Evolutionary conservation across 768 basidiomycete species (phyloP).

Genomic region (Trametes elegans): DNA sequence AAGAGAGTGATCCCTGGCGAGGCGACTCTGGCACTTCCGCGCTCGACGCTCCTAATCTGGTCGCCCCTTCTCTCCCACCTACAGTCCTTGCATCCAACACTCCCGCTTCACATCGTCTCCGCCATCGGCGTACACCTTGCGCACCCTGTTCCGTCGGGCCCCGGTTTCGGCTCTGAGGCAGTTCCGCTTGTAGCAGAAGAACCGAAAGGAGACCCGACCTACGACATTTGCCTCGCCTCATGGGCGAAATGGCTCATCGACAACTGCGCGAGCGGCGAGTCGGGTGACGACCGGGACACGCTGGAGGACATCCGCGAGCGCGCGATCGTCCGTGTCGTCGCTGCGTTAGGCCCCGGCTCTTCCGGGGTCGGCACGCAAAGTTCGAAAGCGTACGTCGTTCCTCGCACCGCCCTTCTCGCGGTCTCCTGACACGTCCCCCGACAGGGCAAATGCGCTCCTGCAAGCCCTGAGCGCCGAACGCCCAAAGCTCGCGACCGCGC

Average conservation of each 20-base stretch:
- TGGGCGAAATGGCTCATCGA: conserved; percentile 68
- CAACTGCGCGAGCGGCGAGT: conserved; percentile 32
- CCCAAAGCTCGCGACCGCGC: conserved; percentile 18
- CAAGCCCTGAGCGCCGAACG: conserved; percentile 39
- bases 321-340: conserved; percentile 44
- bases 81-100: conserved; percentile 50
- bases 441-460: conserved; percentile 37
- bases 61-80: conserved; percentile 59
- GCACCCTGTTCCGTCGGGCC: conserved; percentile 4
- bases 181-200: no score
- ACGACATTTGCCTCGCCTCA: conserved; percentile 58
- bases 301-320: conserved; percentile 44
- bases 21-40: conserved; percentile 48
- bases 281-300: conserved; percentile 33
- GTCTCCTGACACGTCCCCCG: neutral
- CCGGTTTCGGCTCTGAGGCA: no score
- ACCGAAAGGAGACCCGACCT: conserved; percentile 39
- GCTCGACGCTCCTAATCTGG: conserved; percentile 61
- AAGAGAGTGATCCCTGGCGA: conserved; percentile 9
- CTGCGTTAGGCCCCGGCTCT: conserved; percentile 43
- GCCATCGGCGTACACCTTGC: conserved; percentile 41
- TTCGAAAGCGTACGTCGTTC: conserved; percentile 35
- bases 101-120: conserved; percentile 48
- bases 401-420: neutral
- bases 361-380: conserved; percentile 16